phyloP scores from a whole-genome alignment of 1,139 yeast genomes.

The Scheffersomyces parashehatae region DNA sequence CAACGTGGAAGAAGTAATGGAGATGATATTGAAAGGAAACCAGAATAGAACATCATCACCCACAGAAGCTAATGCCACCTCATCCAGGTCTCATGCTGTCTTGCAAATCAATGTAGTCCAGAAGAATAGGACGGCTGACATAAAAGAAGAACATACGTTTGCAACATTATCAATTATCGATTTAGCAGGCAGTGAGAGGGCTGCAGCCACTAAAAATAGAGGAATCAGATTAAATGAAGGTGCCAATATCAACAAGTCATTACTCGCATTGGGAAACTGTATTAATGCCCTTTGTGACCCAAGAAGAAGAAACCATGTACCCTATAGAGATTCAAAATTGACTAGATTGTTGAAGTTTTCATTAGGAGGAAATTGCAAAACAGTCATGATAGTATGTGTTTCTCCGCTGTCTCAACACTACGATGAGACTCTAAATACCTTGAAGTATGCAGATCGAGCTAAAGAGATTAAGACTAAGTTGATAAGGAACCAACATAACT shows the following conservation, averaged over 20 bases:
- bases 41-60: constrained; percentile 78
- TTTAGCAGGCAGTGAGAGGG: constrained; percentile 93
- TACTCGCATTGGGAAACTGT: constrained; percentile 89
- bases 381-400: constrained; percentile 93
- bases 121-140: constrained; percentile 59
- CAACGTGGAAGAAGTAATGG: constrained; percentile 78
- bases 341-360: constrained; percentile 85
- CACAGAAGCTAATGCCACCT: constrained; percentile 87
- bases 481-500: constrained; percentile 69
- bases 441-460: constrained; percentile 89
- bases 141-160: constrained; percentile 67
- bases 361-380: constrained; percentile 91
- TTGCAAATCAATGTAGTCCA: constrained; percentile 76
- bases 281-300: constrained; percentile 88
- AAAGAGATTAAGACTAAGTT: constrained; percentile 86
- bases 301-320: constrained; percentile 69
- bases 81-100: constrained; percentile 92
- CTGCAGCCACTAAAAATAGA: constrained; percentile 81
- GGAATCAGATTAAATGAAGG: constrained; percentile 85
- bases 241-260: constrained; percentile 85
- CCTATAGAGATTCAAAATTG: constrained; percentile 86
- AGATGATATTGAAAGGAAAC: constrained; percentile 72
- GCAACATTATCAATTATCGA: constrained; percentile 87
- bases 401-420: constrained; percentile 85
- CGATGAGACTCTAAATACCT: constrained; percentile 87